Evolutionary conservation across 1,139 yeast species (phyloP).

Genomic region (Yamadazyma epiphylla): DNA sequence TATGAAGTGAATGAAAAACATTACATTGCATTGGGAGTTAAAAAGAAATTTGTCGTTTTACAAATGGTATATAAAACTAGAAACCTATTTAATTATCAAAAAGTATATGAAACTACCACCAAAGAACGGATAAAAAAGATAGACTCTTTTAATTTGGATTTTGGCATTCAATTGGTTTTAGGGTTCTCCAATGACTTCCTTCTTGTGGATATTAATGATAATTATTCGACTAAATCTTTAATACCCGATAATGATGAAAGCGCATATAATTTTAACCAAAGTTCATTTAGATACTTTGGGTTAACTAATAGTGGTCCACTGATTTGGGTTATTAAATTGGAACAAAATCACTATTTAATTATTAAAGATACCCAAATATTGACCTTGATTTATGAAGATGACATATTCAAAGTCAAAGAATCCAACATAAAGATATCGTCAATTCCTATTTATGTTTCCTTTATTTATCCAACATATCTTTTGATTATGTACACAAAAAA

Average conservation of each 20-base stretch:
- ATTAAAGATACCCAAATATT: conserved; percentile 26
- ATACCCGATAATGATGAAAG: conserved; percentile 12
- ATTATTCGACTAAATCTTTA: conserved; percentile 14
- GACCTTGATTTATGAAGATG: conserved; percentile 6
- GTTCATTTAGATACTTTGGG: conserved; percentile 29
- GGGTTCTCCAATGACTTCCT: conserved; percentile 26
- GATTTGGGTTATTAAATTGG: conserved; percentile 19
- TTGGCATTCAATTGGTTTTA: conserved; percentile 17
- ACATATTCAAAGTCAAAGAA: conserved; percentile 10
- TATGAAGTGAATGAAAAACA: conserved; percentile 17
- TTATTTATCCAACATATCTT: conserved; percentile 45
- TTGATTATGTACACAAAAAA: conserved; percentile 35
- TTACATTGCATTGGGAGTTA: conserved; percentile 26
- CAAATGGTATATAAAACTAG: conserved; percentile 27
- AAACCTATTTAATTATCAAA: conserved; percentile 26
- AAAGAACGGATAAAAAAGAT: conserved; percentile 30
- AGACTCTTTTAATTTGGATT: conserved; percentile 9
- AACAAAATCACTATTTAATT: conserved; percentile 16
- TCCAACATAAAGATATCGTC: conserved; percentile 23
- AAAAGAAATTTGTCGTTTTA: conserved; percentile 27
- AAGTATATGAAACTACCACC: conserved; percentile 21
- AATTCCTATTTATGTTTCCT: conserved; percentile 31
- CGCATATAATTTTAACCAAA: conserved; percentile 16
- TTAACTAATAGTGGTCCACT: conserved; percentile 19
- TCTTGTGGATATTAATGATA: conserved; percentile 21